These are phyloP conservation scores for Cotoneaster glaucophyllus DNA, from an alignment of 306 rosid genomes.

Conservation along the genomic window DNA sequence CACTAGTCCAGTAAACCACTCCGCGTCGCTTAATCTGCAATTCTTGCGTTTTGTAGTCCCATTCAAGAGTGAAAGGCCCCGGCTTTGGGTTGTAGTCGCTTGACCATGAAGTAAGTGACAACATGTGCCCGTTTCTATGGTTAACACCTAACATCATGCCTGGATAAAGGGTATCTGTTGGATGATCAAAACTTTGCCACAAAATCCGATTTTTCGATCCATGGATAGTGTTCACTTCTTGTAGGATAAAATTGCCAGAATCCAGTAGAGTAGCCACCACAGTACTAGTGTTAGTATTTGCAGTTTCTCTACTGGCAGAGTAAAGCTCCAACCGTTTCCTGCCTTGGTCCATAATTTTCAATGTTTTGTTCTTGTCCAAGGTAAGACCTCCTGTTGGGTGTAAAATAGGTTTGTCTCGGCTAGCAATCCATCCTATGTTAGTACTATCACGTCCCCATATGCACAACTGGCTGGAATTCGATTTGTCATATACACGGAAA, in stretches of 20 bases:
- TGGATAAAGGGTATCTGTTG: background rate
- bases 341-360: background rate
- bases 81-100: background rate
- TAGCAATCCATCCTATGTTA: background rate
- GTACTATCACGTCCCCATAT: rapidly evolving
- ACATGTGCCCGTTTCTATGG: constrained; percentile 21
- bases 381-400: background rate
- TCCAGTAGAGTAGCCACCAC: background rate
- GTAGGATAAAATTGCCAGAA: constrained; percentile 1
- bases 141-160: constrained; percentile 37
- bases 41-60: background rate
- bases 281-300: too few species aligned
- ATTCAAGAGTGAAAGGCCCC: background rate
- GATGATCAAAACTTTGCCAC: constrained; percentile 21
- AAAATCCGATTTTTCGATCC: background rate
- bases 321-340: background rate
- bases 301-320: too few species aligned
- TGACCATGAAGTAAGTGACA: constrained; percentile 29
- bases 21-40: background rate
- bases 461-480: background rate
- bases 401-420: background rate
- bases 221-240: background rate
- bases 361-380: background rate
- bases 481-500: background rate
- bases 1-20: background rate